Percentiles rank a stretch among this genome's conserved stretches.
Conservation (phyloP, 345 rosid genomes). For the Eucalyptus regnans region DNA sequence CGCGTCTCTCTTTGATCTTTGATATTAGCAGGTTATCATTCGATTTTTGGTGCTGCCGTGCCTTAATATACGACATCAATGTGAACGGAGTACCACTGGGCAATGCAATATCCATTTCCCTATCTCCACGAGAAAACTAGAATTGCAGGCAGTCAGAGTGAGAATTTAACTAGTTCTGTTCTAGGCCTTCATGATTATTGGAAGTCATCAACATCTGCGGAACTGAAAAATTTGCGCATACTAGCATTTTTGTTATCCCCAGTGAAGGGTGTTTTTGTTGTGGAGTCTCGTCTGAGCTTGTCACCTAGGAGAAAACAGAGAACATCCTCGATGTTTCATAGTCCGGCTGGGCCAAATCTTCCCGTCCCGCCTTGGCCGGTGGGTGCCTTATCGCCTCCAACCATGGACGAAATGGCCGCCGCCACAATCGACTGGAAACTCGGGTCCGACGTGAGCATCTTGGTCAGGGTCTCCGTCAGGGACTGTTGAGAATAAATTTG, state of each 20-base stretch:
- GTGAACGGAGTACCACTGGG: background rate
- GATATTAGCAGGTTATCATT: background rate
- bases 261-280: background rate
- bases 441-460: constrained; percentile 57
- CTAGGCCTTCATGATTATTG: background rate
- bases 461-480: constrained; percentile 55
- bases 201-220: background rate
- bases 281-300: background rate
- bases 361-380: constrained; percentile 2
- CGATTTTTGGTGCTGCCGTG: background rate
- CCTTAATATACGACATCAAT: background rate
- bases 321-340: background rate
- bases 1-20: background rate
- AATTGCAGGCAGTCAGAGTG: background rate
- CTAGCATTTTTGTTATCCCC: background rate
- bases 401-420: constrained; percentile 69
- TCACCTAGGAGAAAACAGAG: background rate
- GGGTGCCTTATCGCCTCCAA: background rate
- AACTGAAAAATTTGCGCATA: background rate
- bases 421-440: constrained; percentile 53
- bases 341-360: constrained; percentile 1
- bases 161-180: background rate
- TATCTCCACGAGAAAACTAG: background rate
- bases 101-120: background rate
- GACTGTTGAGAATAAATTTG: constrained; percentile 10